Base-by-base conservation (phyloP, 2,329 filamentous ascomycete species). In the Beauveria varroae region DNA sequence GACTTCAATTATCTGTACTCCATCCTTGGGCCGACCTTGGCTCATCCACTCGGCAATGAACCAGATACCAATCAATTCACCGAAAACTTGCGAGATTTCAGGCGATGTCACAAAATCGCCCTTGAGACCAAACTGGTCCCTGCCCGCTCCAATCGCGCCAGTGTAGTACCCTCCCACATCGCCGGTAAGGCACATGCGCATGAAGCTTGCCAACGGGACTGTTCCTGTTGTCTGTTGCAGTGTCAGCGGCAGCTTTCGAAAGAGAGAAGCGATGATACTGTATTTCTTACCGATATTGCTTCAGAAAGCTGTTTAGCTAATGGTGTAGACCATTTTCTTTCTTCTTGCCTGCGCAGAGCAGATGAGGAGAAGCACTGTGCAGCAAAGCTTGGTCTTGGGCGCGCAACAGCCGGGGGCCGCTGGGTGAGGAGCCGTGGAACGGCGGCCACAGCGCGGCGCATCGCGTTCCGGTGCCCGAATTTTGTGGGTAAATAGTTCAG, bases 21-120 rank as follows among this genome's bases (percentile, higher is more conserved):
- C 91, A 34, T 82, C 79, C 63, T 78, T 84, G 60, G 84, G 89
- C 63, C 81, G 82, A 18, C 92, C 93, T 73, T 99, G 95, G 46
- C 89, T 88, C 73, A 98, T 90, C 93, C 95, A 99, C 79, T 99
- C 95, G 47, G 93, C 87, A 57, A 98, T 88, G 64, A 96, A 87
- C 95, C 95, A 99, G 67, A 99, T 85, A 5, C 91, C 95, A 61
- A 98, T 81, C 30, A 99, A 81, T 76, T 99, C 95, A 26, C 95
- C 95, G 75, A 99, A 99, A 14, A 98, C 84, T 72, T 98, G 95
- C 1, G 93, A 97, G 68, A 99, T 98, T 75, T 99, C 95, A 0
- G 95, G 95, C 0, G 93, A 97, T 0, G 95, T 99, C 57, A 98
- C 88, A 71, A 99, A 99, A 75, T 99, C 95, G 28, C 95, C 95